These are phyloP conservation scores for Plicaturopsis crispa DNA, from an alignment of 768 basidiomycete species.

Conservation along the genomic window DNA sequence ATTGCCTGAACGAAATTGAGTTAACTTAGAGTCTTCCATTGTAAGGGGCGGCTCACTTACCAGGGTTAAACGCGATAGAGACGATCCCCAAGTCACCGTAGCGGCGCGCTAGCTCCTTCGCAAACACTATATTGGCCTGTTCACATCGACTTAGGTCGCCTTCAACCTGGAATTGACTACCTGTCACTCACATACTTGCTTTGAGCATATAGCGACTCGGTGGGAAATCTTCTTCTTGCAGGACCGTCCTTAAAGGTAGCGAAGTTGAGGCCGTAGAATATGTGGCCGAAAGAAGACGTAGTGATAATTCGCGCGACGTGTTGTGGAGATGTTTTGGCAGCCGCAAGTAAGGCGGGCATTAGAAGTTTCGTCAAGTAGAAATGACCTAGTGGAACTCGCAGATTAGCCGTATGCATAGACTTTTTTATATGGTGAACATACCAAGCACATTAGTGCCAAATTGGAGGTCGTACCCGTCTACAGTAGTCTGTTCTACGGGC, in stretches of 20 bases:
- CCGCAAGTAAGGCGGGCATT: conserved; percentile 14
- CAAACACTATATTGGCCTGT: conserved; percentile 36
- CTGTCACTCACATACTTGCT: conserved; percentile 23
- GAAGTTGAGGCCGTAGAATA: conserved; percentile 14
- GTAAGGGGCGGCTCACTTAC: conserved; percentile 7
- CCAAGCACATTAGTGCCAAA: conserved; percentile 24
- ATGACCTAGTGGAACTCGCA: conserved; percentile 3
- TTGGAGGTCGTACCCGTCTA: conserved; percentile 25
- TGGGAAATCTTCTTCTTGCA: conserved; percentile 12
- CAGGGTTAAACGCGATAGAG: conserved; percentile 23
- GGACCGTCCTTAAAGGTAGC: conserved; percentile 20
- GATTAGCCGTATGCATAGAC: not conserved
- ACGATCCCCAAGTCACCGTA: conserved; percentile 23
- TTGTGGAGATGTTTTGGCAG: conserved; percentile 15
- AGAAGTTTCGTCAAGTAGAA: conserved; percentile 18
- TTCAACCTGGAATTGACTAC: not conserved
- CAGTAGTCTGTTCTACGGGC: conserved; percentile 13
- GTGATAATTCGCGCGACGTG: conserved; percentile 24
- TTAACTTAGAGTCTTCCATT: not conserved
- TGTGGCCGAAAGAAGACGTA: conserved; percentile 14
- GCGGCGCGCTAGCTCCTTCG: conserved; percentile 28
- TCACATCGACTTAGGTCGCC: not conserved
- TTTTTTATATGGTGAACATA: not conserved
- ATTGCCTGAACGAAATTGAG: not conserved
- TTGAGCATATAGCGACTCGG: conserved; percentile 12